Evolutionary conservation across 179 eudicot species (phyloP).

Genomic region (Nepenthes alata): DNA sequence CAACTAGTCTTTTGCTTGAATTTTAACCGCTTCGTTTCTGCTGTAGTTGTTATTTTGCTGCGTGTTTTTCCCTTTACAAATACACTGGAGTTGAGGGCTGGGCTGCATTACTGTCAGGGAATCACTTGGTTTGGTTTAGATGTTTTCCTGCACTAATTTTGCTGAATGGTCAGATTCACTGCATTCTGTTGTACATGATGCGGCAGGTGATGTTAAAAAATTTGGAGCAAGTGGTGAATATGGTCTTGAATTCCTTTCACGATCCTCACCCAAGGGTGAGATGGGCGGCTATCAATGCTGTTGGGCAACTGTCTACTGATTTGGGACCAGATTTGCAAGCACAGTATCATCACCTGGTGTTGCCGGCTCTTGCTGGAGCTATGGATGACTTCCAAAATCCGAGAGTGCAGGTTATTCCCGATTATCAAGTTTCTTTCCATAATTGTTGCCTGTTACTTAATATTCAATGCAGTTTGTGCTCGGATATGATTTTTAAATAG

Average conservation of each 20-base stretch:
- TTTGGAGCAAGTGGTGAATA: slow-evolving; percentile 73
- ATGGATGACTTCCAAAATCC: slow-evolving; percentile 97
- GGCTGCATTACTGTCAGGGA: not conserved
- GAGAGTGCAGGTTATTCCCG: slow-evolving; percentile 68
- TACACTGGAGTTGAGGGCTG: not conserved
- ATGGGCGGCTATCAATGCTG: slow-evolving; percentile 97
- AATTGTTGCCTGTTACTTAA: not conserved
- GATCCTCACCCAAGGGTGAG: slow-evolving; percentile 94
- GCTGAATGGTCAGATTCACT: slow-evolving; percentile 2
- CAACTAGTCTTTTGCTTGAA: not conserved
- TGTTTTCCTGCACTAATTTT: not conserved
- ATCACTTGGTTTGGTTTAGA: not conserved
- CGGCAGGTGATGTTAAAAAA: slow-evolving; percentile 78
- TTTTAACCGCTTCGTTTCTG: not conserved
- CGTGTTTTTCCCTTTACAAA: too few species aligned
- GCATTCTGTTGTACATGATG: not conserved
- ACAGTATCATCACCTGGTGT: slow-evolving; percentile 64
- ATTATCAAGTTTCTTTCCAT: not conserved
- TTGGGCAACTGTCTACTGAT: slow-evolving; percentile 91
- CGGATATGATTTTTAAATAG: too few species aligned
- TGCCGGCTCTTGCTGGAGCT: slow-evolving; percentile 79
- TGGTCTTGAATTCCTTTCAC: slow-evolving; percentile 79
- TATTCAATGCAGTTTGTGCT: not conserved
- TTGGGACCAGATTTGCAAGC: slow-evolving; percentile 86
- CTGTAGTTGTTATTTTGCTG: not conserved